A percentile compares a stretch with the other conserved stretches of the same genome.
Evolutionary conservation across 164 flowering plant species (phyloP).

Genomic region (Umbilicus rupestris): DNA sequence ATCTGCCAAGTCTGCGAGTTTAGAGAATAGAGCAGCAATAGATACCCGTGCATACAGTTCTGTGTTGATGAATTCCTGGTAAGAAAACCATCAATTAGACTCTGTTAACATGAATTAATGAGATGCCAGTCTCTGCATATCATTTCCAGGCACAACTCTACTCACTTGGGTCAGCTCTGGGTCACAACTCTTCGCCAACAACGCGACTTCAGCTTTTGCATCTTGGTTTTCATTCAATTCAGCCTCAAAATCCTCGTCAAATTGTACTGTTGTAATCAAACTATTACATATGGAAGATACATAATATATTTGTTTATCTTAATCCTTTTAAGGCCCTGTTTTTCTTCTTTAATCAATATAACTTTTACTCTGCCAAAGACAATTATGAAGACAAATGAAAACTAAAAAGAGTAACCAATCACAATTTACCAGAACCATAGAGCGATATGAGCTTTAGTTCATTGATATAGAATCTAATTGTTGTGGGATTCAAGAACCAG

Average conservation of each 20-base stretch:
- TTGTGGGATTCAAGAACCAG: conserved; percentile 68
- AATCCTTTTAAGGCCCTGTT: no score
- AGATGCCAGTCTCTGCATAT: background rate
- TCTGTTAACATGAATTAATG: background rate
- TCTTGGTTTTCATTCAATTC: conserved; percentile 73
- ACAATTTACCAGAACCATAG: conserved; percentile 74
- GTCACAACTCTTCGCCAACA: conserved; percentile 55
- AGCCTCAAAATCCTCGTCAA: conserved; percentile 97
- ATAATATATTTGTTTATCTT: conserved; percentile 2
- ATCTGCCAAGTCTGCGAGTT: conserved; percentile 54
- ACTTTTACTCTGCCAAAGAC: no score
- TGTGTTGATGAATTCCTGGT: conserved; percentile 79
- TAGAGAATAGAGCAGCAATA: conserved; percentile 71
- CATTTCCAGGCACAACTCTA: conserved; percentile 1
- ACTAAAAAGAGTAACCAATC: background rate
- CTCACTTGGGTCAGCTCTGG: conserved; percentile 77
- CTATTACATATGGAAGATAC: background rate
- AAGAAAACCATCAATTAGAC: conserved; percentile 11
- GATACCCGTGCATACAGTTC: conserved; percentile 92
- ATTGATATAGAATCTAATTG: conserved; percentile 57
- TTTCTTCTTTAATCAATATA: no score
- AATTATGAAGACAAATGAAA: background rate
- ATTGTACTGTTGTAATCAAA: conserved; percentile 56
- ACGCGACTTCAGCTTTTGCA: conserved; percentile 61
- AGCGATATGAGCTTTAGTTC: conserved; percentile 81